Evolutionary conservation across 2,329 filamentous ascomycete genomes (phyloP), one percentile per base, ranked within the genome.

Genomic region (Sodiomyces alkalinus): DNA sequence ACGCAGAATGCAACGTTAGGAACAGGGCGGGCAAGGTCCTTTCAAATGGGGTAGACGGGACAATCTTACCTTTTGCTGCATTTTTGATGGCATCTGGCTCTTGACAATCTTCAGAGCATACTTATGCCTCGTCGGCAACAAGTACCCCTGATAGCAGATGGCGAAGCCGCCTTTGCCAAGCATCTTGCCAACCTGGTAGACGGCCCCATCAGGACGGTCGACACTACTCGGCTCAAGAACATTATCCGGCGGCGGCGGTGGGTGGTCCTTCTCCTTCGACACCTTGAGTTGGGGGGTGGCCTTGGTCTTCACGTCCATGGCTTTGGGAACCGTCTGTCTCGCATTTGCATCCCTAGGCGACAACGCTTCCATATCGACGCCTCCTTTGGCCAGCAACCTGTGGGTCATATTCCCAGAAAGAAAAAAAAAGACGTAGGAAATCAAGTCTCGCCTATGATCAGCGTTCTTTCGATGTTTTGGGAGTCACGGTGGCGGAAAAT

Each of bases 31-130:
- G 11, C n/a, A n/a, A n/a, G n/a, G n/a, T n/a, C n/a, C n/a, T n/a
- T n/a, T n/a, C n/a, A n/a, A n/a, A 13, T 17, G 14, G 9, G 4
- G 3, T 23, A 31, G 16, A 7, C 6, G 4, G 6, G 13, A n/a
- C n/a, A 12, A 13, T 38, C 51, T 28, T 35, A 82, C 80, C 73
- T 86, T 86, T 52, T 86, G 80, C 47, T 81, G 78, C 66, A 86
- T 78, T 52, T 85, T 86, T 33, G 70, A 58, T 6, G 78, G 77
- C 80, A 86, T 86, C 46, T 77, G 71, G 43, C 77, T 80, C 56
- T 76, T 80, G 45, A 87, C 80, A 46, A 87, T 82, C 59, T 87
- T 87, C 42, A 87, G 60, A 24, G 80, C 80, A 47, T 74, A 78
- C 39, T 67, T 66, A 44, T 76, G 73, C 43, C 68, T 76, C 5